Evolutionary conservation across 2,329 filamentous ascomycete species (phyloP).

Genomic region (Sphaerulina musiva): DNA sequence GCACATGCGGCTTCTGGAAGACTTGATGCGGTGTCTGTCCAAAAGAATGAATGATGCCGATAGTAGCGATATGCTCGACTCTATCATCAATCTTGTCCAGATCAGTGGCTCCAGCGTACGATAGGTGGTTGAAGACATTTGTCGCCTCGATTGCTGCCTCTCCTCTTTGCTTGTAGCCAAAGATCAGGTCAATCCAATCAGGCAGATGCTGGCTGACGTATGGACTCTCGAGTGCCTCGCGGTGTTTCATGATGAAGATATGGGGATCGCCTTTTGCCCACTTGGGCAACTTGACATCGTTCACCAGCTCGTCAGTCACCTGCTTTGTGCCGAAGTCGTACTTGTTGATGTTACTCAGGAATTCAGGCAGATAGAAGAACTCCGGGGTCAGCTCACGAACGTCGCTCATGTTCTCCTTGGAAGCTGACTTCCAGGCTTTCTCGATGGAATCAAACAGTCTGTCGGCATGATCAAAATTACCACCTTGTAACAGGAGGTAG

Average conservation of each 20-base stretch:
- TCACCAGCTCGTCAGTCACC: constrained; percentile 69
- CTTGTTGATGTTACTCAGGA: constrained; percentile 84
- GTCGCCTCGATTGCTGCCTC: constrained; percentile 84
- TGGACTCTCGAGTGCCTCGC: constrained; percentile 90
- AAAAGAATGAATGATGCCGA: constrained; percentile 97
- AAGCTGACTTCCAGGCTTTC: constrained; percentile 85
- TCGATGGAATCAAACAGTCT: constrained; percentile 89
- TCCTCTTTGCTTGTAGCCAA: constrained; percentile 87
- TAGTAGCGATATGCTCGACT: constrained; percentile 78
- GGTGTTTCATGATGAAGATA: constrained; percentile 90
- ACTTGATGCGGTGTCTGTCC: constrained; percentile 96
- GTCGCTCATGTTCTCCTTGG: constrained; percentile 83
- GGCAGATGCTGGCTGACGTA: constrained; percentile 86
- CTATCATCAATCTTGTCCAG: constrained; percentile 85
- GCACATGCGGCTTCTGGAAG: constrained; percentile 72
- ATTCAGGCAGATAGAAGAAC: constrained; percentile 95
- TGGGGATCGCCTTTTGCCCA: constrained; percentile 97
- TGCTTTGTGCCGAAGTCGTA: constrained; percentile 91
- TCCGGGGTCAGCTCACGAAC: constrained; percentile 92
- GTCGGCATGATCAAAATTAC: constrained; percentile 91
- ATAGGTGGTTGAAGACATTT: constrained; percentile 94
- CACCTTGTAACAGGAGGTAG: constrained; percentile 89
- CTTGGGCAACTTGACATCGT: constrained; percentile 80
- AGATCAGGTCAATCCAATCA: constrained; percentile 92
- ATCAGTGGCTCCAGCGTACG: constrained; percentile 89